Conservation (phyloP, 768 basidiomycete genomes). For the Rubroboletus pulcherrimus region DNA sequence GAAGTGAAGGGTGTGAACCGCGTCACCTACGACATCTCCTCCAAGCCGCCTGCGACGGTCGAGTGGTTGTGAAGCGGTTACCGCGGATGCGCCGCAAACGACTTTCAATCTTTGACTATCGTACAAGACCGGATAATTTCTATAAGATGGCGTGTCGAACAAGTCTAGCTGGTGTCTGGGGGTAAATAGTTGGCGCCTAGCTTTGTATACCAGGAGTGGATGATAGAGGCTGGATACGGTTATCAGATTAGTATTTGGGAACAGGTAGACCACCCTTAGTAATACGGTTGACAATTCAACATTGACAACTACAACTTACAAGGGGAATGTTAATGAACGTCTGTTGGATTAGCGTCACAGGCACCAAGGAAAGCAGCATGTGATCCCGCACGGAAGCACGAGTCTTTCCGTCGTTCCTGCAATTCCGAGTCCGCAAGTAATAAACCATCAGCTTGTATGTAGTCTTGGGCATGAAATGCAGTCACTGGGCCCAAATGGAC, state of each 20-base stretch:
- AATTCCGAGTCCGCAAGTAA: too few relatives aligned
- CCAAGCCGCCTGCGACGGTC: conserved; percentile 84
- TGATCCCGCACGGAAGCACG: background rate
- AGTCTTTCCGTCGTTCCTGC: background rate
- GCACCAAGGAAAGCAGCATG: background rate
- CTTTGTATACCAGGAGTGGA: background rate
- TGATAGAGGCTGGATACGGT: background rate
- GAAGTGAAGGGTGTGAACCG: conserved; percentile 96
- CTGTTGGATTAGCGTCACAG: background rate
- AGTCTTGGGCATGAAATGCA: background rate
- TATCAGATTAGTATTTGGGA: too few relatives aligned
- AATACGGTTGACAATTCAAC: background rate
- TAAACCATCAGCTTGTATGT: too few relatives aligned
- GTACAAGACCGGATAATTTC: background rate
- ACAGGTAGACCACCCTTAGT: background rate
- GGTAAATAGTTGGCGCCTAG: background rate
- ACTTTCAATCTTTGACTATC: background rate
- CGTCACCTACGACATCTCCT: conserved; percentile 94
- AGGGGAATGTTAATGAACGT: too few relatives aligned
- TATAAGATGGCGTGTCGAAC: background rate
- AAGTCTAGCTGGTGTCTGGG: background rate
- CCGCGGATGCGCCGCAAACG: too few relatives aligned
- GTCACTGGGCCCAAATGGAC: background rate
- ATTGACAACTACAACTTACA: background rate
- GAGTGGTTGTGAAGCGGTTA: conserved; percentile 39